Evolutionary conservation across 352 stramenopile species (phyloP).

Genomic region (Peronospora farinosa): DNA sequence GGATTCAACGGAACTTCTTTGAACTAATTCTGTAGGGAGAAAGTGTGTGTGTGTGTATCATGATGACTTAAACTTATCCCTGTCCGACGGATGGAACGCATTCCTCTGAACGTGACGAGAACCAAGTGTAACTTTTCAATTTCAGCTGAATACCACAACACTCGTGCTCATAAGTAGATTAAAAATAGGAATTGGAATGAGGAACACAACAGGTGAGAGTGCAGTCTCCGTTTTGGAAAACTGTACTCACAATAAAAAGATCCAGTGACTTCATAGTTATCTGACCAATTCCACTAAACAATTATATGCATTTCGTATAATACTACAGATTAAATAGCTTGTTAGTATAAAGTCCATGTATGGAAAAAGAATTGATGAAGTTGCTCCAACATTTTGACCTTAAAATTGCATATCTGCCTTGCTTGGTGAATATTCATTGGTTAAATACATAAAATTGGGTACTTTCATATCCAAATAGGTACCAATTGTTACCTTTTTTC

Average conservation of each 20-base stretch:
- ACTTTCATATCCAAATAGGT: too few relatives aligned
- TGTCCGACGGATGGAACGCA: conserved; percentile 83
- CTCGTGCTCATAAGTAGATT: conserved; percentile 7
- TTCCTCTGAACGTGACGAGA: conserved; percentile 77
- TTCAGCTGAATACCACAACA: conserved; percentile 58
- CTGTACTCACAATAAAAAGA: conserved; percentile 75
- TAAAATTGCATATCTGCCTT: background rate
- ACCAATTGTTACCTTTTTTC: background rate
- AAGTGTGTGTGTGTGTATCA: conserved; percentile 35
- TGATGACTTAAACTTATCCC: conserved; percentile 87
- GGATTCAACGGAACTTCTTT: conserved; percentile 18
- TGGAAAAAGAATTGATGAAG: too few relatives aligned
- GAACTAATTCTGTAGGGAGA: background rate
- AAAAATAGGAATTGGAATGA: conserved; percentile 55
- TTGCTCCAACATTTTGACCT: background rate
- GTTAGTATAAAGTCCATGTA: too few relatives aligned
- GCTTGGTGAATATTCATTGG: too few relatives aligned
- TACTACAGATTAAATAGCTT: too few relatives aligned
- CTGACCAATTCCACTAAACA: conserved; percentile 46
- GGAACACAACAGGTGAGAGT: conserved; percentile 69
- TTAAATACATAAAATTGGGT: too few relatives aligned
- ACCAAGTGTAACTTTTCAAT: conserved; percentile 86
- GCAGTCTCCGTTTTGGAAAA: conserved; percentile 63
- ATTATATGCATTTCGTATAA: background rate
- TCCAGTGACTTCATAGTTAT: conserved; percentile 88